Evolutionary conservation across 176 grass and related monocot species (phyloP), one percentile per base, ranked within the genome.

Genomic region (Raddia guianensis): DNA sequence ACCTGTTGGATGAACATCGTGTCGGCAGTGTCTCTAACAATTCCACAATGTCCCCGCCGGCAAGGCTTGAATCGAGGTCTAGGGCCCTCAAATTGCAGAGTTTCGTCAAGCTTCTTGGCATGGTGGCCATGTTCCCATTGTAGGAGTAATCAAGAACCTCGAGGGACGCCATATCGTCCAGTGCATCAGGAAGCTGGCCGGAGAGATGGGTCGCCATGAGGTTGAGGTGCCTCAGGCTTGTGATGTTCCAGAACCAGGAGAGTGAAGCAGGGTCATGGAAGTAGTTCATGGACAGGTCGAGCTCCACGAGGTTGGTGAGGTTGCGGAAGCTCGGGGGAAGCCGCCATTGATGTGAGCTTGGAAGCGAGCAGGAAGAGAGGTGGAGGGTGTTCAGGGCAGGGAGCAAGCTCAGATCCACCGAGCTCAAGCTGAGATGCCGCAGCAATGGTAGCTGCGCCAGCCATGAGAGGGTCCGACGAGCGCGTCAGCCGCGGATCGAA

Each of bases 221-320:
- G 52, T 63, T n/a, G 2, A 80, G 13, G 34, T 57, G 12, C 11
- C 44, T 43, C 20, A 83, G 37, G 13, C 47, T 59, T 35, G 68
- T 73, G 20, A 89, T 11, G 49, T 89, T 66, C 68, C 87, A 84
- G 44, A 89, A 20, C 82, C 75, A 85, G 60, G 44, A 20, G 8
- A 52, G 32, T 40, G 52, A 33, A 7, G 15, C 69, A 14, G 4
- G 14, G 50, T 49, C 35, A 44, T 49, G 2, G 56, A 85, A 50
- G 0, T 8, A 9, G 70, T 85, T 85, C 34, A 7, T 27, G 21
- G 20, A 59, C 44, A 84, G 59, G 44, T 84, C 47, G 47, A 84
- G 67, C 67, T 21, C 19, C 67, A 49, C 19, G 19, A 70, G 67
- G 19, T 70, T 70, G 12, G 67, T 70, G 67, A 70, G 67, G 45